These are phyloP conservation scores for Salix exigua DNA, from an alignment of 345 rosid species.

Conservation along the genomic window DNA sequence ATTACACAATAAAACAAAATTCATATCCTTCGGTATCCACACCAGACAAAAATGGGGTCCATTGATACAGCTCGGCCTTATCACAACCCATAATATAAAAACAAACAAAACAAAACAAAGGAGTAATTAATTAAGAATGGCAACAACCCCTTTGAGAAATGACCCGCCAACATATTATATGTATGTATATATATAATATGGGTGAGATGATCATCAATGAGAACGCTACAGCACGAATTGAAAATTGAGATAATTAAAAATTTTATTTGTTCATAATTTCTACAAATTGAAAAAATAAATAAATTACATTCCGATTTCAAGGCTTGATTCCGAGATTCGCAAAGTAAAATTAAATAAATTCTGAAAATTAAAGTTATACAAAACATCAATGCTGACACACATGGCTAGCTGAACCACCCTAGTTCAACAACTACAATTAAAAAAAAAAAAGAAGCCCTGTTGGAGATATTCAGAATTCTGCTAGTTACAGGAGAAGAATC, in stretches of 20 bases:
- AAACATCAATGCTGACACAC: background rate
- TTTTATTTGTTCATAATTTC: background rate
- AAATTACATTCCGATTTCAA: background rate
- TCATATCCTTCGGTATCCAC: conserved; percentile 1
- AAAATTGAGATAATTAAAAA: background rate
- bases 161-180: background rate
- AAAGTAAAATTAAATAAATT: background rate
- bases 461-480: background rate
- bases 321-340: background rate
- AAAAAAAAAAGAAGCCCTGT: background rate
- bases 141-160: background rate
- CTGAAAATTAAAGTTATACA: background rate
- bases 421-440: background rate
- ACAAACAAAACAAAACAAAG: background rate
- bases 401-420: background rate
- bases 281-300: background rate
- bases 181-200: background rate
- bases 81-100: background rate
- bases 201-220: background rate
- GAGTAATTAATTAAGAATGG: background rate
- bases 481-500: background rate
- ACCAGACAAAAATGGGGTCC: conserved; percentile 22
- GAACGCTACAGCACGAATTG: background rate
- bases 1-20: background rate
- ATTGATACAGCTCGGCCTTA: conserved; percentile 24